Conservation (phyloP, 2,329 filamentous ascomycete genomes). For the Cladophialophora exuberans region DNA sequence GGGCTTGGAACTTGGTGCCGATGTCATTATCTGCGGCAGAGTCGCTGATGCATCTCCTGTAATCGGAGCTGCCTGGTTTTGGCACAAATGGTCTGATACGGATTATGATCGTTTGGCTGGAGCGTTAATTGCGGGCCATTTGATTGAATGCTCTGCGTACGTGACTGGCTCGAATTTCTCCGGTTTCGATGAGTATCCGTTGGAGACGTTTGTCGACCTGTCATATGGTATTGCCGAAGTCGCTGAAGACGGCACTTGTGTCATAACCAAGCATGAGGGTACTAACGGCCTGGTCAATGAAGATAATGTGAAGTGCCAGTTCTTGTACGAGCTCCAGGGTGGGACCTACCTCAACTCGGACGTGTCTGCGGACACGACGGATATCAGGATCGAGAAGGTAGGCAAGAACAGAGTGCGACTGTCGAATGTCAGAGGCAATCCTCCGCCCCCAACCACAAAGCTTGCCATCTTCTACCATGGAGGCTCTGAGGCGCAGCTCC, state of each 20-base stretch:
- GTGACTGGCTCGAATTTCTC: conserved; percentile 60
- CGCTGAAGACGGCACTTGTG: conserved; percentile 47
- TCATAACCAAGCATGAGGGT: conserved; percentile 54
- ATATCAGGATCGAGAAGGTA: conserved; percentile 43
- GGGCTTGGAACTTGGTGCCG: conserved; percentile 43
- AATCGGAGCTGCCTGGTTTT: conserved; percentile 61
- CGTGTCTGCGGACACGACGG: conserved; percentile 35
- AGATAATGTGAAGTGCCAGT: conserved; percentile 51
- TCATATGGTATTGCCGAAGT: conserved; percentile 57
- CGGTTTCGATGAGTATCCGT: conserved; percentile 48
- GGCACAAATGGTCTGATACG: conserved; percentile 56
- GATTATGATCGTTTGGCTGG: conserved; percentile 56
- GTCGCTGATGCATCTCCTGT: conserved; percentile 57
- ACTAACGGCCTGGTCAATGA: conserved; percentile 50
- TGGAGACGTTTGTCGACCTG: conserved; percentile 49
- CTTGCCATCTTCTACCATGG: conserved; percentile 55
- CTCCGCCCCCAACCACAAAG: conserved; percentile 57
- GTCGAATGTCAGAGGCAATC: conserved; percentile 44
- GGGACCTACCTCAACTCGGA: conserved; percentile 53
- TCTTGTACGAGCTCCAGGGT: conserved; percentile 56
- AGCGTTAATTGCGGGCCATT: conserved; percentile 54
- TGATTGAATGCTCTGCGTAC: conserved; percentile 60
- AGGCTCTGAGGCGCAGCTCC: conserved; percentile 52
- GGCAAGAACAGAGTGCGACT: conserved; percentile 40
- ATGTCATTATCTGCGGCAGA: conserved; percentile 50